Evolutionary conservation across 1,139 yeast species (phyloP).

Genomic region (Yamadazyma jaroonii): DNA sequence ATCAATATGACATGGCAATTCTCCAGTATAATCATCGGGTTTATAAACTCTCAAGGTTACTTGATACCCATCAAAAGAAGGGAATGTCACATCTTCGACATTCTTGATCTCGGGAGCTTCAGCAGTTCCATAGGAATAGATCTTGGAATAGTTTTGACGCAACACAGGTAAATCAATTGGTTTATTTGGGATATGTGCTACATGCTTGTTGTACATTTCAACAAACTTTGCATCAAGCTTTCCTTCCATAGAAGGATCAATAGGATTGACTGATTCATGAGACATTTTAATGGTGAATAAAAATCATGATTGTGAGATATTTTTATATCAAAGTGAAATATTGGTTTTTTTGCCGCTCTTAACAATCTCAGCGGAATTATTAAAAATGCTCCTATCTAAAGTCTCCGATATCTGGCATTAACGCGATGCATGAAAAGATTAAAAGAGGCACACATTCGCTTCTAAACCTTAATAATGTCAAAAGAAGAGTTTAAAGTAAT

Average conservation of each 20-base stretch:
- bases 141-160: constrained; percentile 40
- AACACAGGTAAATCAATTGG: constrained; percentile 18
- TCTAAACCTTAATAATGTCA: too few relatives aligned
- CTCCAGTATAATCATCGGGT: constrained; percentile 35
- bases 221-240: constrained; percentile 30
- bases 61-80: constrained; percentile 29
- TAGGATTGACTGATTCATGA: constrained; percentile 22
- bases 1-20: constrained; percentile 45
- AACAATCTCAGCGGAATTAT: too few relatives aligned
- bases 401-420: too few relatives aligned
- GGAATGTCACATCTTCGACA: constrained; percentile 29
- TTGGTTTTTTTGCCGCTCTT: too few relatives aligned
- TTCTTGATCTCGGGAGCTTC: constrained; percentile 25
- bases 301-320: too few relatives aligned
- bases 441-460: too few relatives aligned
- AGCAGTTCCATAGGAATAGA: constrained; percentile 37
- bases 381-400: too few relatives aligned
- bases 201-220: constrained; percentile 27
- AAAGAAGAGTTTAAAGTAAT: constrained; percentile 7
- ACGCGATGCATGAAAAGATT: too few relatives aligned
- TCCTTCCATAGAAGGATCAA: constrained; percentile 20
- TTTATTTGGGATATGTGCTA: constrained; percentile 29
- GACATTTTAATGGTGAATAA: not conserved
- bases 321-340: too few relatives aligned
- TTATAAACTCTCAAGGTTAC: constrained; percentile 36